A percentile compares a stretch with the other conserved stretches of the same genome.
phyloP scores from a whole-genome alignment of 2,329 filamentous ascomycete genomes.

The Epichloe hybrida region DNA sequence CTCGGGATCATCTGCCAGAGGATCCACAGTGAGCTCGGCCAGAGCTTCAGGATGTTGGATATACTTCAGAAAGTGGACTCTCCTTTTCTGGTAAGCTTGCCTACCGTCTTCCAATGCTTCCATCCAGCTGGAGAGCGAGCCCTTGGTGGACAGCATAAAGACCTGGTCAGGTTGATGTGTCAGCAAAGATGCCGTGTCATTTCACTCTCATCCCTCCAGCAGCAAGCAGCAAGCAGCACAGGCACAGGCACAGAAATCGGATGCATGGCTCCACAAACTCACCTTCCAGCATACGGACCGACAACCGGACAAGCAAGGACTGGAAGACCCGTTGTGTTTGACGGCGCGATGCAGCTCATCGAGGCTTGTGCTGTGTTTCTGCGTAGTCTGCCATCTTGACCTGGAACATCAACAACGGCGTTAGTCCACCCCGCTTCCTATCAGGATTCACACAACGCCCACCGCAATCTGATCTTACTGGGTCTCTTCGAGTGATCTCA shows the following conservation, averaged over 20 bases:
- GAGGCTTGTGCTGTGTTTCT: constrained; percentile 42
- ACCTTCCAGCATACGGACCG: constrained; percentile 92
- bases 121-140: constrained; percentile 54
- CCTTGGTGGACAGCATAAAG: constrained; percentile 65
- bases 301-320: constrained; percentile 57
- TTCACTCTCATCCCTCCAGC: background rate
- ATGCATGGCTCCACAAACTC: background rate
- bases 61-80: constrained; percentile 64
- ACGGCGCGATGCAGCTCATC: constrained; percentile 52
- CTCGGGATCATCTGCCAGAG: constrained; percentile 65
- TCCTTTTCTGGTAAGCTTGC: constrained; percentile 57
- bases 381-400: constrained; percentile 53
- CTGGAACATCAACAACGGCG: constrained; percentile 24
- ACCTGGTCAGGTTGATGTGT: constrained; percentile 32
- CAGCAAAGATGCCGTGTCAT: constrained; percentile 4
- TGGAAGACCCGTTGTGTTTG: constrained; percentile 42
- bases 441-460: background rate
- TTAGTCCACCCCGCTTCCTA: background rate
- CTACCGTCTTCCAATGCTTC: constrained; percentile 54
- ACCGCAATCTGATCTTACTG: constrained; percentile 16
- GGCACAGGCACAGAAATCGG: no score
- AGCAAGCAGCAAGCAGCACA: no score
- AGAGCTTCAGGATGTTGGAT: constrained; percentile 77
- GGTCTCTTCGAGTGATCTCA: constrained; percentile 26
- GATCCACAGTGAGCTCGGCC: constrained; percentile 57